These are phyloP conservation scores for Phytopythium sindhum DNA, from an alignment of 352 stramenopile species.

Conservation along the genomic window DNA sequence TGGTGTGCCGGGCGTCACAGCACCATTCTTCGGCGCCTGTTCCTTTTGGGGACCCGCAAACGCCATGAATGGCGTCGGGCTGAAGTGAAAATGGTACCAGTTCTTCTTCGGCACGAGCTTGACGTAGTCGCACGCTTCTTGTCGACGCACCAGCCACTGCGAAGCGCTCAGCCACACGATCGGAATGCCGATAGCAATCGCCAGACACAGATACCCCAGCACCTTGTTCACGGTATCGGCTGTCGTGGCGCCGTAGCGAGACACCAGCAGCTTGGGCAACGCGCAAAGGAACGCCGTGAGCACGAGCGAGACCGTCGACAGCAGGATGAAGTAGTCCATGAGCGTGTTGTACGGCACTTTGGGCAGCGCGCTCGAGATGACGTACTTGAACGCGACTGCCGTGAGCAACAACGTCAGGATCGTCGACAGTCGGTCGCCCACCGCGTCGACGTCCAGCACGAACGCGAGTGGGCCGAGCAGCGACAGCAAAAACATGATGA, in stretches of 20 bases:
- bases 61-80: conserved; percentile 13
- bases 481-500: conserved; percentile 22
- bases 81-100: conserved; percentile 21
- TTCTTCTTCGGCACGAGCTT: conserved; percentile 18
- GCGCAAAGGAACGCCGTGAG: conserved; percentile 14
- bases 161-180: conserved; percentile 7
- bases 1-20: background rate
- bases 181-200: conserved; percentile 9
- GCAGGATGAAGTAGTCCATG: conserved; percentile 22
- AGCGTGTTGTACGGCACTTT: conserved; percentile 32
- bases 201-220: conserved; percentile 11
- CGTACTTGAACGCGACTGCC: conserved; percentile 22
- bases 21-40: background rate
- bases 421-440: conserved; percentile 18
- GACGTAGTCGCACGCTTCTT: conserved; percentile 10
- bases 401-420: conserved; percentile 28
- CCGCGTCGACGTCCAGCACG: conserved; percentile 14
- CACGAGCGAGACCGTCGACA: conserved; percentile 11
- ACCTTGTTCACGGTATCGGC: conserved; percentile 11
- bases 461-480: conserved; percentile 21
- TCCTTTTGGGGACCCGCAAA: background rate
- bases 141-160: conserved; percentile 1
- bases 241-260: background rate
- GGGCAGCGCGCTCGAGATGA: conserved; percentile 17
- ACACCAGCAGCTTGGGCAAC: conserved; percentile 10